These are phyloP conservation scores for Entomortierella lignicola DNA, from an alignment of 192 early-diverging fungal species.

Conservation along the genomic window DNA sequence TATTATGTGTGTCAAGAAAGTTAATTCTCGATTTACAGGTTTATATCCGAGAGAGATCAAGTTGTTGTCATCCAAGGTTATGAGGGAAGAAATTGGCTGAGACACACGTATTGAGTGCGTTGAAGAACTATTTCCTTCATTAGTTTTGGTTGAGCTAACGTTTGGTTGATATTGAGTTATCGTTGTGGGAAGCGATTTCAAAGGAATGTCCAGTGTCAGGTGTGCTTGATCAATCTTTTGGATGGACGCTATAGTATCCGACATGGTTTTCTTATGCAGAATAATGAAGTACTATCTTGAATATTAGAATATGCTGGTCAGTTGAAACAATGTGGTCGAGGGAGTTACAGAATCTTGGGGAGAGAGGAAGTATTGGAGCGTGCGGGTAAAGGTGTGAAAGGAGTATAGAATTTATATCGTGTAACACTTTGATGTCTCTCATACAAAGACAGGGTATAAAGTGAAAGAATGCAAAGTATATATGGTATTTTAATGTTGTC, in stretches of 20 bases:
- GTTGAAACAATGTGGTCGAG: too few relatives aligned
- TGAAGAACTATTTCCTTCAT: background rate
- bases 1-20: background rate
- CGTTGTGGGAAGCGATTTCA: constrained; percentile 5
- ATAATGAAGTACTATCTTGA: too few relatives aligned
- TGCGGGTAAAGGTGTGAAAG: too few relatives aligned
- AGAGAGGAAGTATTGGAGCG: too few relatives aligned
- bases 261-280: too few relatives aligned
- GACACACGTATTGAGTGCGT: background rate
- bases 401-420: too few relatives aligned
- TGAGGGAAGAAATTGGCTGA: constrained; percentile 7
- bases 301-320: too few relatives aligned
- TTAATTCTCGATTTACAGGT: constrained; percentile 21
- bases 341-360: too few relatives aligned
- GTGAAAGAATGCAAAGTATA: too few relatives aligned
- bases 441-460: too few relatives aligned
- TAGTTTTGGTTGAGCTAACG: background rate
- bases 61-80: constrained; percentile 45
- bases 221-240: background rate
- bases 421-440: too few relatives aligned
- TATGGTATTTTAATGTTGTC: too few relatives aligned
- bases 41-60: constrained; percentile 48
- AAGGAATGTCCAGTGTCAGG: constrained; percentile 1
- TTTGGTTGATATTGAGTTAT: background rate
- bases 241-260: background rate